Evolutionary conservation across 768 basidiomycete species (phyloP), one percentile per base, ranked within the genome.

Genomic region (Russula foetens): DNA sequence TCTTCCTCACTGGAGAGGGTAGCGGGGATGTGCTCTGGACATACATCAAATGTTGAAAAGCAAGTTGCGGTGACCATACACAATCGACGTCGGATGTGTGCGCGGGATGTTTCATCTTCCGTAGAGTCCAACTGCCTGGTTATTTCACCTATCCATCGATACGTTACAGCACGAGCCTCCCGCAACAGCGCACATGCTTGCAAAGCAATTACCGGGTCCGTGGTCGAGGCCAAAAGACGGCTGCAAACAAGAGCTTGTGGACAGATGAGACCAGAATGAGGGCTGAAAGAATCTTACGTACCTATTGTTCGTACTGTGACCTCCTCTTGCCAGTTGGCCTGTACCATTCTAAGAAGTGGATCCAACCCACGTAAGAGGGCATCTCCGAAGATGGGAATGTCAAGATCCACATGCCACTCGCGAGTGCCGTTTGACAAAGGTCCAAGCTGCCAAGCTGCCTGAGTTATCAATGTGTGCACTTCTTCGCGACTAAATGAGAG

Each of bases 371-470:
- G 58, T 0, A 81, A 59, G 14, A 82, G 62, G 1, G 68, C 68
- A 7, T 26, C 0, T 17, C 75, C 71, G 54, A 80, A 83, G 6
- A 67, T 56, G 3, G 66, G 24, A 15, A 64, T 28, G 6, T 50
- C 54, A 5, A 78, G 64, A 35, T 79, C 75, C 1, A 58, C 38
- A 61, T 83, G 82, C 75, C 77, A 81, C 21, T 61, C 65, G 53
- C 70, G 56, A 3, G 60, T 62, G 6, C 21, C 53, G 0, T 56
- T 28, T 1, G 35, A 29, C 15, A 67, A 19, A 0, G 68, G 70
- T 31, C 79, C 79, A 9, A 75, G 69, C 60, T 83, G 79, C 58
- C 72, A 75, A 2, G 70, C 72, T 21, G 80, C 71, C 59, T 82
- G 82, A 21, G 65, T 69, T 0, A 83, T 31, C 0, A 83, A 69